A percentile compares a stretch with the other conserved stretches of the same genome.
These are phyloP conservation scores for Solanum sitiens DNA, from an alignment of 257 asterid genomes.

Conservation along the genomic window DNA sequence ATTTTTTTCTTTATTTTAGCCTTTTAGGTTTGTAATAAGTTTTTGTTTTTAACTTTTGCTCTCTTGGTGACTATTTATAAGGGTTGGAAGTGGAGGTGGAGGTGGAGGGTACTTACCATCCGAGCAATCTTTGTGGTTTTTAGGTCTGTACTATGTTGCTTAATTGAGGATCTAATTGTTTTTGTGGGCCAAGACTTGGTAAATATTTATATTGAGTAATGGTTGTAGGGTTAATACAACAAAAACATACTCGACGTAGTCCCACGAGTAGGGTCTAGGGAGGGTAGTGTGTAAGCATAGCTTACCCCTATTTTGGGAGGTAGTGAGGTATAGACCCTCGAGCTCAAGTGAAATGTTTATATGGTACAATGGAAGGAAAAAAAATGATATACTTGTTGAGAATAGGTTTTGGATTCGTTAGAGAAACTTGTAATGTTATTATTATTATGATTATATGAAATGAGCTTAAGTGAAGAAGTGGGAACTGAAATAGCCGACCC, in stretches of 20 bases:
- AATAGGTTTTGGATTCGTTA: not conserved
- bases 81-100: not conserved
- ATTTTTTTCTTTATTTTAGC: not conserved
- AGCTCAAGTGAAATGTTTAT: not conserved
- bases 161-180: not conserved
- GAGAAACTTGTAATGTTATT: not conserved
- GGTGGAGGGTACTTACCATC: not conserved
- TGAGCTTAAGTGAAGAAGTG: not conserved
- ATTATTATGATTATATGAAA: not conserved
- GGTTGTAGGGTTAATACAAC: not conserved
- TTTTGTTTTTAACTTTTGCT: not conserved
- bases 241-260: not conserved
- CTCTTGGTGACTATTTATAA: not conserved
- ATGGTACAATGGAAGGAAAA: not conserved
- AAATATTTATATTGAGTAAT: not conserved
- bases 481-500: not conserved
- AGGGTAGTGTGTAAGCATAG: not conserved
- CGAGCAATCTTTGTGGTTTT: not conserved
- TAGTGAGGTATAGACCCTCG: not conserved
- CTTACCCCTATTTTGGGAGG: not conserved
- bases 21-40: not conserved
- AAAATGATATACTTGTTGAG: not conserved
- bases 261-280: not conserved
- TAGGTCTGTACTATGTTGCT: not conserved
- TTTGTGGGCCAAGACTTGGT: not conserved